phyloP scores from a whole-genome alignment of 2,329 filamentous ascomycete genomes.

The Xylariomycetidae sp. region DNA sequence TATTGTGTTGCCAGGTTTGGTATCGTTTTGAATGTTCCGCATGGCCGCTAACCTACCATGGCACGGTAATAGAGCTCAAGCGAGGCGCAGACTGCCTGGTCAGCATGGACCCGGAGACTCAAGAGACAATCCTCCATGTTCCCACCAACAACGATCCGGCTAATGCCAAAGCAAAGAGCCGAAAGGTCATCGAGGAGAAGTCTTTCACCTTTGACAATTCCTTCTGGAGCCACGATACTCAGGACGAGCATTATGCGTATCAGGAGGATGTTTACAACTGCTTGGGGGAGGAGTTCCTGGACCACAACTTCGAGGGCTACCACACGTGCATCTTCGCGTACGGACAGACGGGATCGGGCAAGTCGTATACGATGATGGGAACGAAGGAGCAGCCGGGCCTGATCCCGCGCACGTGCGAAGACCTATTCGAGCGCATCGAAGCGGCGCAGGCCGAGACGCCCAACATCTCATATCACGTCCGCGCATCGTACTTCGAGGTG shows the following conservation, averaged over 20 bases:
- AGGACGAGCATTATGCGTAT: conserved; percentile 78
- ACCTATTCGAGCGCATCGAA: conserved; percentile 90
- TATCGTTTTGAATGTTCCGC: too few relatives aligned
- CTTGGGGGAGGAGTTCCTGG: conserved; percentile 91
- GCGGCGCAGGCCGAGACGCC: conserved; percentile 69
- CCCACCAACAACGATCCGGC: conserved; percentile 53
- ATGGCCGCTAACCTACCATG: too few relatives aligned
- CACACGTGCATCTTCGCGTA: conserved; percentile 99
- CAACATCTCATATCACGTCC: conserved; percentile 93
- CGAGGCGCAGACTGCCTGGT: conserved; percentile 79
- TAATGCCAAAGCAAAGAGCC: conserved; percentile 55
- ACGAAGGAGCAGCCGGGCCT: conserved; percentile 76
- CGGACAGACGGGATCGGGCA: conserved; percentile 93
- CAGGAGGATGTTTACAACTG: conserved; percentile 94
- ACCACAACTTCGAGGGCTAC: conserved; percentile 99
- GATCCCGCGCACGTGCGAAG: conserved; percentile 92
- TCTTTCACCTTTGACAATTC: conserved; percentile 95
- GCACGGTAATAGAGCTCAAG: conserved; percentile 78
- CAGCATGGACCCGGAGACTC: conserved; percentile 80
- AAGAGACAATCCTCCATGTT: conserved; percentile 74
- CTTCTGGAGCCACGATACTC: conserved; percentile 86
- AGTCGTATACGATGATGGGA: conserved; percentile 99
- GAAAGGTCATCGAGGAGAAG: conserved; percentile 80
- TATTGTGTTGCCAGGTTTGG: too few relatives aligned
- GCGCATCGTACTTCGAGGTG: conserved; percentile 97